These are phyloP conservation scores for Botrytis aclada DNA, from an alignment of 2,329 filamentous ascomycete genomes.

Conservation along the genomic window DNA sequence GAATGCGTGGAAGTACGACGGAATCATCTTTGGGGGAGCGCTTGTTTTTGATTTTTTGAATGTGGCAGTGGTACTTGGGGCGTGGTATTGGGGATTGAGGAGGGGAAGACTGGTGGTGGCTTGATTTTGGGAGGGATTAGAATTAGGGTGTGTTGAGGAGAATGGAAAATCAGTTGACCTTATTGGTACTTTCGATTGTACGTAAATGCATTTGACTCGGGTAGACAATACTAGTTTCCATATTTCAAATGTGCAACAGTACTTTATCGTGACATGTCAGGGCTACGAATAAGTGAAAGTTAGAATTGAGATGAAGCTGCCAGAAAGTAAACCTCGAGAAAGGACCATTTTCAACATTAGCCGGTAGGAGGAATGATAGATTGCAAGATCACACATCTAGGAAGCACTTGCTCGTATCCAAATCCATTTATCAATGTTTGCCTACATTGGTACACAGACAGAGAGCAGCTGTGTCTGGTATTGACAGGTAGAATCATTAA, in stretches of 20 bases:
- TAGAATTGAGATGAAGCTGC: background rate
- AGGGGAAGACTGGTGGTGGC: slow-evolving; percentile 19
- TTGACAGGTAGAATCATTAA: background rate
- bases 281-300: background rate
- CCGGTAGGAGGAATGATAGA: background rate
- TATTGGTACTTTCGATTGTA: background rate
- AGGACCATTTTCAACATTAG: background rate
- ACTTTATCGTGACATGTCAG: background rate
- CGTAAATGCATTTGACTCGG: background rate
- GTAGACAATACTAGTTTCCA: background rate
- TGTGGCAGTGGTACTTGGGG: slow-evolving; percentile 23
- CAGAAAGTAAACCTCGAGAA: background rate
- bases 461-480: background rate
- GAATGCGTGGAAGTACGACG: slow-evolving; percentile 66
- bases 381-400: background rate
- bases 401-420: background rate
- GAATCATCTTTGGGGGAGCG: slow-evolving; percentile 64
- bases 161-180: background rate
- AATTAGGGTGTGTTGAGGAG: background rate
- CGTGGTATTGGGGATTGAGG: slow-evolving; percentile 26
- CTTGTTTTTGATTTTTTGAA: slow-evolving; percentile 61
- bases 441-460: background rate
- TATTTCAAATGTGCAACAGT: background rate
- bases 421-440: background rate
- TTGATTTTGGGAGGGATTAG: background rate